These are phyloP conservation scores for Cryptococcus sp. DNA, from an alignment of 1,284 basidiomycete genomes.

Conservation along the genomic window DNA sequence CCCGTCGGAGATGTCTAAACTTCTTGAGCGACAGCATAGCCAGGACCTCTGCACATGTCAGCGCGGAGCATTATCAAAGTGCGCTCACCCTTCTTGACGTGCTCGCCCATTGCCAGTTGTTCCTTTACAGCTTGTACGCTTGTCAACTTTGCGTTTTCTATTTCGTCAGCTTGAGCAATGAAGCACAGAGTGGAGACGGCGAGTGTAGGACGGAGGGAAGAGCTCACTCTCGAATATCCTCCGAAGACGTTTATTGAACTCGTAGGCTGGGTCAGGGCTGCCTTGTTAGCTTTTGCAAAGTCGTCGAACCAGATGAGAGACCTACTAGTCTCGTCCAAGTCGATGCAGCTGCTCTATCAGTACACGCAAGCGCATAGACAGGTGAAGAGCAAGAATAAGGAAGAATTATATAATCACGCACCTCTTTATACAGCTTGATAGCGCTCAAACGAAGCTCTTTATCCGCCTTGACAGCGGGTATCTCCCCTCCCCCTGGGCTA, in stretches of 20 bases:
- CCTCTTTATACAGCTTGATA: conserved; percentile 47
- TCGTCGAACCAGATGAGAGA: not conserved
- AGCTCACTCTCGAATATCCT: conserved; percentile 45
- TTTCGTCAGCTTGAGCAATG: not conserved
- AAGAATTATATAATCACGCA: conserved; percentile 16
- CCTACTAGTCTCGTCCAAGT: conserved; percentile 46
- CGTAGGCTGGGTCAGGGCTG: conserved; percentile 43
- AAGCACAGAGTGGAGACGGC: not conserved
- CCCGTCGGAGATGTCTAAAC: conserved; percentile 71
- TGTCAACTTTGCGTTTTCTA: conserved; percentile 67
- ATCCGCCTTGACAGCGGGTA: not conserved
- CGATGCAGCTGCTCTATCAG: conserved; percentile 46
- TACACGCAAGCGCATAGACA: too few species aligned
- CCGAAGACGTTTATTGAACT: conserved; percentile 45
- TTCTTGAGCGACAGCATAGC: conserved; percentile 79
- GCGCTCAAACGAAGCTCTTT: conserved; percentile 30
- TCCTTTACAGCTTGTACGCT: conserved; percentile 69
- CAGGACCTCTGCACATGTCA: conserved; percentile 61
- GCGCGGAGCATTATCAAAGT: not conserved
- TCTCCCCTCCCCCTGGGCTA: too few species aligned
- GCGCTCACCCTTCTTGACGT: conserved; percentile 75
- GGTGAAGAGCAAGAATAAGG: too few species aligned
- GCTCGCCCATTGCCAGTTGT: conserved; percentile 71
- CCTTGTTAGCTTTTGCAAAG: not conserved
- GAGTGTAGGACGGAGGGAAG: not conserved